These are phyloP conservation scores for Tetracladium setigerum DNA, from an alignment of 495 filamentous ascomycete species.

Conservation along the genomic window DNA sequence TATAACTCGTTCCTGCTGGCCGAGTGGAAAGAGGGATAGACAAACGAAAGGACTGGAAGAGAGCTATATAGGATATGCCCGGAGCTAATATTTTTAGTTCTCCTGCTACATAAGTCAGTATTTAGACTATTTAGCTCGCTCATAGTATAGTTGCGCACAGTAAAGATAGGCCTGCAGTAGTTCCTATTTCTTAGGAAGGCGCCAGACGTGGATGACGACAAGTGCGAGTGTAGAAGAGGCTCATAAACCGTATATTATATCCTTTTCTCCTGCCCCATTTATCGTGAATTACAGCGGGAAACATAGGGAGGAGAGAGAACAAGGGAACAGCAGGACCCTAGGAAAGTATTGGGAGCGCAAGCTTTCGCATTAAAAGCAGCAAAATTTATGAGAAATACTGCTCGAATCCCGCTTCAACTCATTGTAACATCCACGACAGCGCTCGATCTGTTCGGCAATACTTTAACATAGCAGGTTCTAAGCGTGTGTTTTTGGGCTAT, in stretches of 20 bases:
- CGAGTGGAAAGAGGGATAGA: conserved; percentile 3
- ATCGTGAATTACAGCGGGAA: conserved; percentile 2
- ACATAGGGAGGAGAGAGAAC: conserved; percentile 10
- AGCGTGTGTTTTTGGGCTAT: too few species aligned
- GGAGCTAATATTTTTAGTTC: background rate
- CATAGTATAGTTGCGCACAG: conserved; percentile 5
- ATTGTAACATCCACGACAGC: too few species aligned
- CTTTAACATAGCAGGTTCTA: too few species aligned
- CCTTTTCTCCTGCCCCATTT: conserved; percentile 3
- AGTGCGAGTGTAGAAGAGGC: conserved; percentile 6
- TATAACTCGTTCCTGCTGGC: conserved; percentile 1
- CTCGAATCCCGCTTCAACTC: too few species aligned
- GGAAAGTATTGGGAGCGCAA: conserved; percentile 7
- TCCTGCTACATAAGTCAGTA: background rate
- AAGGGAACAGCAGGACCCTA: conserved; percentile 1
- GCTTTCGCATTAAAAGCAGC: conserved; percentile 2
- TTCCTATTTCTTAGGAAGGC: conserved; percentile 8
- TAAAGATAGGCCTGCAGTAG: conserved; percentile 7
- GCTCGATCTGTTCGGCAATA: too few species aligned
- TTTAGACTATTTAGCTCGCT: background rate
- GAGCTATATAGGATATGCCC: background rate
- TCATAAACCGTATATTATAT: conserved; percentile 1
- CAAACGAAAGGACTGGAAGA: conserved; percentile 3
- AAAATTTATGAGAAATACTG: conserved; percentile 7
- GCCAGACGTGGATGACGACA: conserved; percentile 8